Evolutionary conservation across 345 rosid genomes (phyloP).

Genomic region (Brassica cretica): DNA sequence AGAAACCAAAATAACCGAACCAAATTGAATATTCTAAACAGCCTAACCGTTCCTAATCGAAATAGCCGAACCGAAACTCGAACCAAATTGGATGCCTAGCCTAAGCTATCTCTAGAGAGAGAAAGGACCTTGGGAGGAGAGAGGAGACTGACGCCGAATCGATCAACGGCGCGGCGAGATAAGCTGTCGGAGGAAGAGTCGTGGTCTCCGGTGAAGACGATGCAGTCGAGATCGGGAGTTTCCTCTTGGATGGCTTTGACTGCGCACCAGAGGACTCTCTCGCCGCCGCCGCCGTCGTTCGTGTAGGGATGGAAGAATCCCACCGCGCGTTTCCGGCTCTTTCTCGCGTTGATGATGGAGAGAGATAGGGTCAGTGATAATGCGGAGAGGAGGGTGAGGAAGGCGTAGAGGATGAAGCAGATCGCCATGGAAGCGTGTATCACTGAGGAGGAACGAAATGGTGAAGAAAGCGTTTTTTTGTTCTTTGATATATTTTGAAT

Average conservation of each 20-base stretch:
- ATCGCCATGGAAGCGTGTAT: conserved; percentile 46
- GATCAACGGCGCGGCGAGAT: conserved; percentile 67
- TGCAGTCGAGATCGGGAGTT: conserved; percentile 59
- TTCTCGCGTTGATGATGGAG: conserved; percentile 46
- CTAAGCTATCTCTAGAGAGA: not conserved
- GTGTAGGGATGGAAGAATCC: conserved; percentile 95
- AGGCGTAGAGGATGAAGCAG: conserved; percentile 38
- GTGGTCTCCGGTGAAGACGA: conserved; percentile 76
- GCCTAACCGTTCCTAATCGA: no score
- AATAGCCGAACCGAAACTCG: no score
- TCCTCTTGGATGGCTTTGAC: conserved; percentile 89
- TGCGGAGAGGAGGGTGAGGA: conserved; percentile 47
- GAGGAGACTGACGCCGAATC: conserved; percentile 75
- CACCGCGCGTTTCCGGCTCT: conserved; percentile 50
- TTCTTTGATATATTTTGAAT: conserved; percentile 14
- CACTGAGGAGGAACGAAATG: conserved; percentile 6
- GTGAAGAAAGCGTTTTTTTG: not conserved
- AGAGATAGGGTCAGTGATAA: conserved; percentile 41
- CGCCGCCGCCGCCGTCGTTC: conserved; percentile 98
- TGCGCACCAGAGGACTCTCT: conserved; percentile 96
- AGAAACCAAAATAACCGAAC: no score
- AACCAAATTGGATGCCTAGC: no score
- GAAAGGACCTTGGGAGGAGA: conserved; percentile 62
- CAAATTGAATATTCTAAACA: no score
- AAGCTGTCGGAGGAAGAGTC: conserved; percentile 67